phyloP scores from a whole-genome alignment of 768 basidiomycete genomes.

The Hygrophorus russula region DNA sequence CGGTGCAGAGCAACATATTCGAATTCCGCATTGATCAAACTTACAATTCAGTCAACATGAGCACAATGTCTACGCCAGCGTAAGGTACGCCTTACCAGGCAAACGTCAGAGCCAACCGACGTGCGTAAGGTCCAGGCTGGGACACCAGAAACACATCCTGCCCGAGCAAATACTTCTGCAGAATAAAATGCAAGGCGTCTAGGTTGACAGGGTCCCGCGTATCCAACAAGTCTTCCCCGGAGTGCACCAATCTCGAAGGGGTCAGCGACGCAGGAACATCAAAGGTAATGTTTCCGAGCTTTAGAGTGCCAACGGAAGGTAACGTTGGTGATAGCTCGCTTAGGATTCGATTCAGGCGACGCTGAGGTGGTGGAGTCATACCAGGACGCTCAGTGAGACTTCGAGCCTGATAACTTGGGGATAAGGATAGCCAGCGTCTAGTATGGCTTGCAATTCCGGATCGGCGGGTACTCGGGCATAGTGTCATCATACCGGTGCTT shows the following conservation, averaged over 20 bases:
- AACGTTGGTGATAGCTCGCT: conserved; percentile 29
- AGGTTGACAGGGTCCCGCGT: conserved; percentile 38
- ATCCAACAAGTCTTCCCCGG: conserved; percentile 33
- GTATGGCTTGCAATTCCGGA: no score
- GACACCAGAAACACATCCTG: conserved; percentile 59
- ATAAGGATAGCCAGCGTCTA: no score
- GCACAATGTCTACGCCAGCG: conserved; percentile 1
- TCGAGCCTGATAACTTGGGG: no score
- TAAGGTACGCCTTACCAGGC: conserved; percentile 29
- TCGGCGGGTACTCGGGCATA: no score
- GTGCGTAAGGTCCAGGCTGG: conserved; percentile 58
- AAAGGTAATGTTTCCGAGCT: conserved; percentile 44
- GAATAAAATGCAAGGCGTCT: conserved; percentile 51
- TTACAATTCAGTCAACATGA: conserved; percentile 11
- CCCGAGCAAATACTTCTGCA: conserved; percentile 58
- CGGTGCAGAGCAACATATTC: conserved; percentile 58
- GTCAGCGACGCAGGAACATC: conserved; percentile 37
- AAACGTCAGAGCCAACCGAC: conserved; percentile 51
- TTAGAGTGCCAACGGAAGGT: conserved; percentile 39
- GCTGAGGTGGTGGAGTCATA: conserved; percentile 12
- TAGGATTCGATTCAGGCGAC: conserved; percentile 39
- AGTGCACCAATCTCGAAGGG: conserved; percentile 38
- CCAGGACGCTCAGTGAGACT: no score
- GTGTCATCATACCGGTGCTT: neutral
- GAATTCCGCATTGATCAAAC: conserved; percentile 55